These are phyloP conservation scores for Ogataea polymorpha DNA, from an alignment of 805 yeast genomes.

Conservation along the genomic window DNA sequence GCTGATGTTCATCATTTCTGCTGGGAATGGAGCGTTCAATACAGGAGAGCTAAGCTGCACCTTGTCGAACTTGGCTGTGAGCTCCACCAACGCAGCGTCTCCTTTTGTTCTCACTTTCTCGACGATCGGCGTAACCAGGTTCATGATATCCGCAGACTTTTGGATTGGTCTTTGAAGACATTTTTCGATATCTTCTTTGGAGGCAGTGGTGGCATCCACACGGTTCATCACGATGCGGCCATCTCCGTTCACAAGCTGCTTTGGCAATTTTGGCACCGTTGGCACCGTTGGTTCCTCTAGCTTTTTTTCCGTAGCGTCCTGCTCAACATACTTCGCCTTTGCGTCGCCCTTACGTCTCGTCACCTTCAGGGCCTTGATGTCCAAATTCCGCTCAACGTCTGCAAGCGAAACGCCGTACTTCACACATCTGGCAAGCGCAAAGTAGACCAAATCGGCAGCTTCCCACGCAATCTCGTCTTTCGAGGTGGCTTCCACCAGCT, in stretches of 20 bases:
- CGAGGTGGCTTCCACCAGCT: conserved; percentile 76
- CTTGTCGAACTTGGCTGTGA: conserved; percentile 88
- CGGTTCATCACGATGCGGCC: conserved; percentile 50
- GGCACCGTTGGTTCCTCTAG: too few species aligned
- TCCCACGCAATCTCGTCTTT: conserved; percentile 85
- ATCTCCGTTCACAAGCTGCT: conserved; percentile 26
- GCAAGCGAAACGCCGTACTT: conserved; percentile 73
- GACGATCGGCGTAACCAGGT: conserved; percentile 86
- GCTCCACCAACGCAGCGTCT: conserved; percentile 83
- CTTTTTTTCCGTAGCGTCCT: conserved; percentile 12
- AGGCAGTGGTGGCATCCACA: conserved; percentile 40
- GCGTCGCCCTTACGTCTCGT: conserved; percentile 96
- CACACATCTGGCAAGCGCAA: conserved; percentile 51
- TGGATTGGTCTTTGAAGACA: conserved; percentile 94
- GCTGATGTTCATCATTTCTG: conserved; percentile 65
- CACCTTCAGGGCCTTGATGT: conserved; percentile 78
- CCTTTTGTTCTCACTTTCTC: conserved; percentile 74
- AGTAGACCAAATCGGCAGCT: conserved; percentile 82
- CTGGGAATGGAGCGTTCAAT: conserved; percentile 82
- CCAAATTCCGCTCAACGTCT: conserved; percentile 83
- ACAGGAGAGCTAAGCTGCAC: conserved; percentile 72
- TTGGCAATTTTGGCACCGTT: background rate
- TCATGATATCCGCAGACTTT: conserved; percentile 88
- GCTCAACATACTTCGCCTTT: conserved; percentile 65
- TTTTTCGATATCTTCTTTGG: conserved; percentile 45